These are phyloP conservation scores for Fragilaria radians DNA, from an alignment of 108 stramenopile genomes.

Conservation along the genomic window DNA sequence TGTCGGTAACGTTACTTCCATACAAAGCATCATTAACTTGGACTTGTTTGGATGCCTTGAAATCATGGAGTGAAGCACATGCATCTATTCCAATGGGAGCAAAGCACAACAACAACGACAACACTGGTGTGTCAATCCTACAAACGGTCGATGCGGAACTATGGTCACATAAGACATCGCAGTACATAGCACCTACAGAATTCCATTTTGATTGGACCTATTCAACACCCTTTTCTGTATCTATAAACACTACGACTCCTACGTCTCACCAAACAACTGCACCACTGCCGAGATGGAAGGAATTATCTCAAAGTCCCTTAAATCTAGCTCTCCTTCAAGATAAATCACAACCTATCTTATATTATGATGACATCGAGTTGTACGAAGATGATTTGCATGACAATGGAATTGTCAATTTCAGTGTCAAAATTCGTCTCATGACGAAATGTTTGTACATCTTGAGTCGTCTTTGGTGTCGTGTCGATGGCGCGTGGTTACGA, in stretches of 20 bases:
- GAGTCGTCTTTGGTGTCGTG: slow-evolving; percentile 43
- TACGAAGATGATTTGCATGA: slow-evolving; percentile 82
- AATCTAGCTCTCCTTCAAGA: slow-evolving; percentile 48
- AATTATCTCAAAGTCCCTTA: slow-evolving; percentile 38
- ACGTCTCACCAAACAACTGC: not conserved
- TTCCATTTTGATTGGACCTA: slow-evolving; percentile 83
- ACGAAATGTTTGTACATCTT: slow-evolving; percentile 55
- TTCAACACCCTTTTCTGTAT: slow-evolving; percentile 34
- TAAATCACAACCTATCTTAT: slow-evolving; percentile 54
- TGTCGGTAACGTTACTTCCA: slow-evolving; percentile 24
- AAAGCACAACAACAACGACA: not conserved
- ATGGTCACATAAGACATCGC: slow-evolving; percentile 34
- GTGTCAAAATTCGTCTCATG: slow-evolving; percentile 71
- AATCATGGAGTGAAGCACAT: slow-evolving; percentile 69
- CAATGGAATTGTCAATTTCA: slow-evolving; percentile 58
- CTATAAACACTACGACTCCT: not conserved
- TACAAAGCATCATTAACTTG: slow-evolving; percentile 5
- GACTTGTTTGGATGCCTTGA: slow-evolving; percentile 43
- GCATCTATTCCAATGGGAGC: slow-evolving; percentile 22
- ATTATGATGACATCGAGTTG: slow-evolving; percentile 56
- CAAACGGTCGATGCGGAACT: slow-evolving; percentile 46
- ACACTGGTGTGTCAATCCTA: slow-evolving; percentile 58
- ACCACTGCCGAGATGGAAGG: slow-evolving; percentile 32
- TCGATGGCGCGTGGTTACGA: slow-evolving; percentile 59
- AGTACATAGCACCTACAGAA: slow-evolving; percentile 10